phyloP scores from a whole-genome alignment of 768 basidiomycete genomes.

The Leccinellum albellum region DNA sequence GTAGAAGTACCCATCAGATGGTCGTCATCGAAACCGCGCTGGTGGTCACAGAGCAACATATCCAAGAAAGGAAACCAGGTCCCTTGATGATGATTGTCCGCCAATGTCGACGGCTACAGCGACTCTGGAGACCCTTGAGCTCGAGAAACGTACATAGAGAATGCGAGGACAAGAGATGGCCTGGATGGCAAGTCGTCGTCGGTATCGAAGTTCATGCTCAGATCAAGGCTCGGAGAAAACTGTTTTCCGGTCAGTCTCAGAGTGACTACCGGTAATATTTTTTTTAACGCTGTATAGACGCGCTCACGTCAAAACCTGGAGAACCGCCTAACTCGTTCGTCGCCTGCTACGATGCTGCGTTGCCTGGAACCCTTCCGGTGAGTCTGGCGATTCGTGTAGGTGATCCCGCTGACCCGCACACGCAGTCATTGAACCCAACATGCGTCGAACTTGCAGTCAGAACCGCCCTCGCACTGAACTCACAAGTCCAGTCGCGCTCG shows the following conservation, averaged over 20 bases:
- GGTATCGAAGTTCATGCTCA: slow-evolving; percentile 97
- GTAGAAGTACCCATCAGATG: not conserved
- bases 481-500: slow-evolving; percentile 62
- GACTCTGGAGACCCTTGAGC: slow-evolving; percentile 7
- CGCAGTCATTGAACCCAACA: slow-evolving; percentile 47
- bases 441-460: slow-evolving; percentile 78
- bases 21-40: not conserved
- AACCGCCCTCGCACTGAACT: slow-evolving; percentile 73
- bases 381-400: slow-evolving; percentile 24
- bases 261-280: not conserved
- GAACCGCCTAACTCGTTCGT: slow-evolving; percentile 71
- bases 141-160: slow-evolving; percentile 1
- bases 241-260: slow-evolving; percentile 68
- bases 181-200: slow-evolving; percentile 85
- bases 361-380: slow-evolving; percentile 92
- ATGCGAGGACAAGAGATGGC: slow-evolving; percentile 50
- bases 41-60: not conserved
- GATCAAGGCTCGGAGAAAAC: slow-evolving; percentile 79
- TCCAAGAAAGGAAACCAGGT: not conserved
- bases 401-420: not conserved
- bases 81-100: slow-evolving; percentile 22
- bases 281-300: slow-evolving; percentile 27
- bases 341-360: slow-evolving; percentile 79
- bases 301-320: slow-evolving; percentile 41
- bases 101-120: slow-evolving; percentile 14